Conservation (phyloP, 148 eudicot genomes). For the Vaccinium vitisidaea region DNA sequence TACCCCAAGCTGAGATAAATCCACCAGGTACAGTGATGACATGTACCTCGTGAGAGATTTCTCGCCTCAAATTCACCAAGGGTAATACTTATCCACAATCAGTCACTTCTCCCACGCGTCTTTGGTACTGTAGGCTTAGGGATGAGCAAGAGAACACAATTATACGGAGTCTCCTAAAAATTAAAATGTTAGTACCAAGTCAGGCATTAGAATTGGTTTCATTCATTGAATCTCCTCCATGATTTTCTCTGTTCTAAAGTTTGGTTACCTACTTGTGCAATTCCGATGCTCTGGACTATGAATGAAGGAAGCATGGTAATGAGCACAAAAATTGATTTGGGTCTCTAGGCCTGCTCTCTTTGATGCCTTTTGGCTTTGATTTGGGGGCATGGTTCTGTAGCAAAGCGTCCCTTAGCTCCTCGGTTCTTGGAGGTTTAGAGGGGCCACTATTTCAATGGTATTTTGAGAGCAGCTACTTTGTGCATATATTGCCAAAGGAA, state of each 20-base stretch:
- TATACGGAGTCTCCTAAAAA: neutral
- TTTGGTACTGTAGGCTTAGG: neutral
- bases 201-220: too few species aligned
- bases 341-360: too few species aligned
- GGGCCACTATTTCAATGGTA: too few species aligned
- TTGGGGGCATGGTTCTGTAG: too few species aligned
- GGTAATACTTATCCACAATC: neutral
- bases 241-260: neutral
- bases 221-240: neutral
- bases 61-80: neutral
- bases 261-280: neutral
- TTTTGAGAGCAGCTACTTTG: too few species aligned
- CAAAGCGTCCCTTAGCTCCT: too few species aligned
- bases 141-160: neutral
- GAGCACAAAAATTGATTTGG: too few species aligned
- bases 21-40: neutral
- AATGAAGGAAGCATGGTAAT: too few species aligned
- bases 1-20: neutral
- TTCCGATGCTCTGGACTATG: too few species aligned
- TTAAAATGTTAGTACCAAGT: neutral
- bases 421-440: too few species aligned
- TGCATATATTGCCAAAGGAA: too few species aligned
- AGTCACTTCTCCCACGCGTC: neutral
- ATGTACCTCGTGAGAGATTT: neutral
- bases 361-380: too few species aligned